Percentiles rank a stretch among this genome's conserved stretches.
Conservation (phyloP, 2,329 filamentous ascomycete species). For the Fusarium pininemorale region DNA sequence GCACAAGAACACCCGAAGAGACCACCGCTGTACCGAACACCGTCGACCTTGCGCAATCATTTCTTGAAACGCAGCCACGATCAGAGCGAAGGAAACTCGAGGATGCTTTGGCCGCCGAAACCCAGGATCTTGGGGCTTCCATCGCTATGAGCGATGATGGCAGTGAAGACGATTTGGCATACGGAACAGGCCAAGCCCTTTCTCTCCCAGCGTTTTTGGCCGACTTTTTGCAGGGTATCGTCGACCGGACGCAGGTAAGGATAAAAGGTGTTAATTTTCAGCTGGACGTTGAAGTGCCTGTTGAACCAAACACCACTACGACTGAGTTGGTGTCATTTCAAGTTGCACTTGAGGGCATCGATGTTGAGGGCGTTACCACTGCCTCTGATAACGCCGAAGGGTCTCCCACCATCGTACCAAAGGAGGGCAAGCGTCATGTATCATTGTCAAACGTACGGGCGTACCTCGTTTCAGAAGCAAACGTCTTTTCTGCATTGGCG, state of each 20-base stretch:
- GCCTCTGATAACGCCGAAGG: conserved; percentile 44
- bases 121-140: conserved; percentile 69
- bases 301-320: conserved; percentile 56
- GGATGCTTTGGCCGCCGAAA: conserved; percentile 71
- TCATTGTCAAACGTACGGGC: conserved; percentile 71
- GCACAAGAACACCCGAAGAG: conserved; percentile 46
- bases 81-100: conserved; percentile 74
- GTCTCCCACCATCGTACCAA: conserved; percentile 54
- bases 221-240: conserved; percentile 76
- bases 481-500: conserved; percentile 69
- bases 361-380: conserved; percentile 72
- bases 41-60: conserved; percentile 79
- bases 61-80: conserved; percentile 75
- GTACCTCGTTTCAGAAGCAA: conserved; percentile 73
- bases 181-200: conserved; percentile 76
- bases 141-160: conserved; percentile 68
- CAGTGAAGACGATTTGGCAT: conserved; percentile 66
- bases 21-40: conserved; percentile 68
- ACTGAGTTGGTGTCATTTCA: conserved; percentile 70
- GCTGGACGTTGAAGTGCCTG: conserved; percentile 68
- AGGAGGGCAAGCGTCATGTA: conserved; percentile 72
- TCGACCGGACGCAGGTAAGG: conserved; percentile 74
- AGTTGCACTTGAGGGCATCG: conserved; percentile 70
- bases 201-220: conserved; percentile 76
- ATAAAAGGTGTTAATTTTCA: conserved; percentile 73